A percentile compares a stretch with the other conserved stretches of the same genome.
Conservation (phyloP, 1,139 yeast genomes). For the Magnusiomyces clavatus region DNA sequence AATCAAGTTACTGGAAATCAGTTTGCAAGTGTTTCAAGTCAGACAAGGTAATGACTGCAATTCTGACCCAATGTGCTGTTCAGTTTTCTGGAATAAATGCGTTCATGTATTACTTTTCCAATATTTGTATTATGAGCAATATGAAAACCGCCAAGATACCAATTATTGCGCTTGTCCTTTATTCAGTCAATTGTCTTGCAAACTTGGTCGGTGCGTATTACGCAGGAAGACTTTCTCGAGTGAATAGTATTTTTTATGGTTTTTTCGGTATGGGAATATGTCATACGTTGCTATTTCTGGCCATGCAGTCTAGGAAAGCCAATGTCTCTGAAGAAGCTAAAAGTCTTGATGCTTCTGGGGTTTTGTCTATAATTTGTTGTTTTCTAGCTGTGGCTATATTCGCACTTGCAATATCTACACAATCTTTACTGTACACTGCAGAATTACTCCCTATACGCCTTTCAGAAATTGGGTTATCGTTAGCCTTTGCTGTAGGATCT, state of each 20-base stretch:
- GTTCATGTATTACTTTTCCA: slow-evolving; percentile 56
- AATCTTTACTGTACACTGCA: slow-evolving; percentile 42
- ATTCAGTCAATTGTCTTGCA: slow-evolving; percentile 25
- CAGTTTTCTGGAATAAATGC: slow-evolving; percentile 65
- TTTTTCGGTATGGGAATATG: slow-evolving; percentile 35
- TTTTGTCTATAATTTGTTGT: slow-evolving; percentile 41
- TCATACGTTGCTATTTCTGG: slow-evolving; percentile 34
- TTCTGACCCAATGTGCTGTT: slow-evolving; percentile 49
- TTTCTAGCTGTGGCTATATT: slow-evolving; percentile 44
- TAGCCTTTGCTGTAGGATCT: slow-evolving; percentile 52
- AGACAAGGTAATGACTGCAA: slow-evolving; percentile 35
- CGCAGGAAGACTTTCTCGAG: slow-evolving; percentile 38
- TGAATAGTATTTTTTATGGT: slow-evolving; percentile 19
- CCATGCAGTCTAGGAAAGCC: slow-evolving; percentile 26
- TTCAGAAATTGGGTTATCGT: slow-evolving; percentile 44
- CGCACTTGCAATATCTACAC: slow-evolving; percentile 36
- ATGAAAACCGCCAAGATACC: slow-evolving; percentile 16
- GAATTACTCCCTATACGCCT: slow-evolving; percentile 46
- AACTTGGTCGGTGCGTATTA: slow-evolving; percentile 39
- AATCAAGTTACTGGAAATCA: not conserved
- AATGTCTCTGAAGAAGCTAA: slow-evolving; percentile 9
- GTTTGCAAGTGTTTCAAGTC: not conserved
- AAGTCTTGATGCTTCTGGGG: slow-evolving; percentile 31
- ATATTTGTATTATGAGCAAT: slow-evolving; percentile 30
- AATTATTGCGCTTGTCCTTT: slow-evolving; percentile 21